Percentiles rank a stretch among this genome's conserved stretches.
These are phyloP conservation scores for Hirschfeldia incana DNA, from an alignment of 345 rosid genomes.

Conservation along the genomic window DNA sequence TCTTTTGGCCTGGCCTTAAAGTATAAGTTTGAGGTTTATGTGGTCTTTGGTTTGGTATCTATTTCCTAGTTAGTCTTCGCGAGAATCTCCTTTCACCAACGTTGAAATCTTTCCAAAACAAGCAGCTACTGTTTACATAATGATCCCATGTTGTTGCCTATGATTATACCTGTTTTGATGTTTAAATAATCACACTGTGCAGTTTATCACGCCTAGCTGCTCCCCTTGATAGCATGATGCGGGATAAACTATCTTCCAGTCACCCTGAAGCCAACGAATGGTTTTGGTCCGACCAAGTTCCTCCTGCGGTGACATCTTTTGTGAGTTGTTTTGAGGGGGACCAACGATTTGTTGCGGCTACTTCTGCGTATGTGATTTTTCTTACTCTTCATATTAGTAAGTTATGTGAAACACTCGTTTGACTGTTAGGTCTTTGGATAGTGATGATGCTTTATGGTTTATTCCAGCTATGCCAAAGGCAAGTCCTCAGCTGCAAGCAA, in stretches of 20 bases:
- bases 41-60: constrained; percentile 4
- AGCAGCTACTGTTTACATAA: not conserved
- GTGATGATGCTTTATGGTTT: constrained; percentile 26
- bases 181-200: constrained; percentile 37
- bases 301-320: constrained; percentile 61
- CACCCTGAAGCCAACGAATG: constrained; percentile 77
- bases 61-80: not conserved
- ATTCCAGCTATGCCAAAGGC: constrained; percentile 57
- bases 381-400: constrained; percentile 14
- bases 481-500: constrained; percentile 48
- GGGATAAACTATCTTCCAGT: constrained; percentile 76
- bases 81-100: not conserved
- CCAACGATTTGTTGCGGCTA: constrained; percentile 59
- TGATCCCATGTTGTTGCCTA: not conserved
- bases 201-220: constrained; percentile 78
- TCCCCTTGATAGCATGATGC: constrained; percentile 77
- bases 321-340: constrained; percentile 70
- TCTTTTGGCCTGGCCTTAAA: not conserved
- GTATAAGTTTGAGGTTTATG: not conserved
- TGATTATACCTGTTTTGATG: constrained; percentile 2
- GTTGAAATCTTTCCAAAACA: not conserved
- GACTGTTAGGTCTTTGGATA: constrained; percentile 19
- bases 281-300: constrained; percentile 87
- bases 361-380: constrained; percentile 51
- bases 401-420: not conserved